A percentile compares a stretch with the other conserved stretches of the same genome.
phyloP scores from a whole-genome alignment of 371 early-diverging fungal species.

The Capniomyces stellatus region DNA sequence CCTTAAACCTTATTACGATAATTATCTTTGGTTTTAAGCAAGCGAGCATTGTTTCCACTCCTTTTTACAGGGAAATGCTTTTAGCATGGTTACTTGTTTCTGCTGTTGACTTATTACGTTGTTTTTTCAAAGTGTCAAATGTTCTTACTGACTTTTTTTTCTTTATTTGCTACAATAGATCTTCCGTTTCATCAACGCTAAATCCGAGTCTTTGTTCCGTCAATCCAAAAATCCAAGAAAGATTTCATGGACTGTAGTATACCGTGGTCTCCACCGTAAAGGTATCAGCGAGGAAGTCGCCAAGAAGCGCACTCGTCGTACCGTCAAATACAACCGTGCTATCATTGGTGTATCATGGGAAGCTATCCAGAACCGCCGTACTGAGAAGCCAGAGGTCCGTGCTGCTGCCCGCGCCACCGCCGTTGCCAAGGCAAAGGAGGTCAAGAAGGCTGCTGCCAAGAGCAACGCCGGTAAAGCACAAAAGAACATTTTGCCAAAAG shows the following conservation, averaged over 20 bases:
- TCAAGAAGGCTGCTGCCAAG: slow-evolving; percentile 56
- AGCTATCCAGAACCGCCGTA: slow-evolving; percentile 86
- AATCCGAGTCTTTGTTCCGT: slow-evolving; percentile 86
- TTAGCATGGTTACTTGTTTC: too few relatives aligned
- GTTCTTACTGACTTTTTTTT: too few relatives aligned
- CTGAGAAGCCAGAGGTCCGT: slow-evolving; percentile 86
- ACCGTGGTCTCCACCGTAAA: slow-evolving; percentile 97
- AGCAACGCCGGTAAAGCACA: slow-evolving; percentile 68
- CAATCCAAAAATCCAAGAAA: slow-evolving; percentile 94
- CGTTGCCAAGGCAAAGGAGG: slow-evolving; percentile 69
- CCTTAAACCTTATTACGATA: too few relatives aligned
- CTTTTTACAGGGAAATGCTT: too few relatives aligned
- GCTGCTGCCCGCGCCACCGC: slow-evolving; percentile 81
- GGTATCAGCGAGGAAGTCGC: slow-evolving; percentile 86
- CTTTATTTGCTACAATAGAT: too few relatives aligned
- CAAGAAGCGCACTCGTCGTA: slow-evolving; percentile 89
- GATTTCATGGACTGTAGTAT: slow-evolving; percentile 91
- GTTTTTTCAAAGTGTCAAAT: too few relatives aligned
- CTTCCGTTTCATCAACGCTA: slow-evolving; percentile 91
- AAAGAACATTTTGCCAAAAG: too few relatives aligned
- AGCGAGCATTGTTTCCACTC: too few relatives aligned
- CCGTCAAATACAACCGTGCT: slow-evolving; percentile 92
- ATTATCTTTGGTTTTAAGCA: too few relatives aligned
- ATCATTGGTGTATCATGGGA: slow-evolving; percentile 90
- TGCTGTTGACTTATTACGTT: too few relatives aligned